Conservation (phyloP, 164 flowering plant species). For the Macadamia tetraphylla region DNA sequence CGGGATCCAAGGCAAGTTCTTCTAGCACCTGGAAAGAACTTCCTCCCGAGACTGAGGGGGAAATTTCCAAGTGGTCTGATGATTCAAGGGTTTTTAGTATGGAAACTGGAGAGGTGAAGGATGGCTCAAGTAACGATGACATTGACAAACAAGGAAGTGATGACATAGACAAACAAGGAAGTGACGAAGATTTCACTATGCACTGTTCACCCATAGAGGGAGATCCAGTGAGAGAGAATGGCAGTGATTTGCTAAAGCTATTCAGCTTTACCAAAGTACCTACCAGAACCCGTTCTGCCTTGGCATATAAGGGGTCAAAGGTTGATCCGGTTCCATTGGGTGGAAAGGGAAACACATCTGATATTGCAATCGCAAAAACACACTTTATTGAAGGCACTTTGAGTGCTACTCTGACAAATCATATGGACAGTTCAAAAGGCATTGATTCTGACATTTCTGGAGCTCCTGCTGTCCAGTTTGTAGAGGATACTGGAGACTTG, state of each 20-base stretch:
- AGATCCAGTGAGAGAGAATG: constrained; percentile 19
- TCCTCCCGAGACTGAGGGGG: constrained; percentile 22
- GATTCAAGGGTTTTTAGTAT: constrained; percentile 16
- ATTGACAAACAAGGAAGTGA: constrained; percentile 20
- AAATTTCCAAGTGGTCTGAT: constrained; percentile 30
- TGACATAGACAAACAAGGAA: constrained; percentile 26
- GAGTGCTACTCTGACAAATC: constrained; percentile 20
- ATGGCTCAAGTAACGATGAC: constrained; percentile 19
- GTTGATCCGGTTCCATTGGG: constrained; percentile 18
- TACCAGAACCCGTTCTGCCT: constrained; percentile 56
- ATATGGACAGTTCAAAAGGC: constrained; percentile 15
- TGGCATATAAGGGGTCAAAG: constrained; percentile 30
- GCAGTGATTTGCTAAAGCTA: constrained; percentile 37
- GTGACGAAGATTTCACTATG: constrained; percentile 14
- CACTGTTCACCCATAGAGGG: constrained; percentile 20
- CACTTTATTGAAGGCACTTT: constrained; percentile 21
- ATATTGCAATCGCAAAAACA: constrained; percentile 16
- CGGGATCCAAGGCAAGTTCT: constrained; percentile 24
- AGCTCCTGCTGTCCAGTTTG: constrained; percentile 18
- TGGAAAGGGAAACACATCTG: constrained; percentile 25
- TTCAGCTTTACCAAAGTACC: constrained; percentile 57
- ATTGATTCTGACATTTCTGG: constrained; percentile 20
- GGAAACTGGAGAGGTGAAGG: constrained; percentile 29
- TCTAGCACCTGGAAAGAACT: constrained; percentile 26
- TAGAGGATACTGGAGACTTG: constrained; percentile 23